phyloP scores from a whole-genome alignment of 75 land plant species.

The Isoetes taiwanensis region DNA sequence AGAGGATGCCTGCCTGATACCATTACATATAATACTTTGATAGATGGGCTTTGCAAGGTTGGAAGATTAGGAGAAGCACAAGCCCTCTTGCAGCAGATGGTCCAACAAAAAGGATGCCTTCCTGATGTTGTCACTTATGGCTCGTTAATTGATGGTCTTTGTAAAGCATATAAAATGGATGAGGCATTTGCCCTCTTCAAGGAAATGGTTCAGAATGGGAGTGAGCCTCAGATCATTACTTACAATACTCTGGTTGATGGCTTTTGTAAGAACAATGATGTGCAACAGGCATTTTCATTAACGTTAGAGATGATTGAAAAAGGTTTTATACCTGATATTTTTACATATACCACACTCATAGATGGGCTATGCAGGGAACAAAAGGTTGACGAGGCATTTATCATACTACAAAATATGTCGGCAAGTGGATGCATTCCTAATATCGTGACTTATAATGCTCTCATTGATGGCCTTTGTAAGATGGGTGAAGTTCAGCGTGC shows the following conservation, averaged over 20 bases:
- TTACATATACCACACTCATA: neutral
- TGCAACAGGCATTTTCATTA: neutral
- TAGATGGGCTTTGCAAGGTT: constrained; percentile 39
- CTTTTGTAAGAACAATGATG: neutral
- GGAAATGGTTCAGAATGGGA: constrained; percentile 25
- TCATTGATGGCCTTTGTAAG: constrained; percentile 53
- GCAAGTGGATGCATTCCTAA: constrained; percentile 29
- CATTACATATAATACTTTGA: constrained; percentile 48
- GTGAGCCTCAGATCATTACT: constrained; percentile 37
- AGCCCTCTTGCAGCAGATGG: constrained; percentile 37
- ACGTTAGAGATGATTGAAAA: neutral
- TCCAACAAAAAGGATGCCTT: constrained; percentile 19
- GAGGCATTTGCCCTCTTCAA: constrained; percentile 34
- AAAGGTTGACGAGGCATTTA: neutral
- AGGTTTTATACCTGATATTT: neutral
- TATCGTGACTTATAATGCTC: constrained; percentile 51
- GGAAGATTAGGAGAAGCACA: constrained; percentile 33
- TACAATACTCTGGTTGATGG: constrained; percentile 46
- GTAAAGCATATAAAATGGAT: constrained; percentile 25
- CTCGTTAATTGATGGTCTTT: constrained; percentile 43
- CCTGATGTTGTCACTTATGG: constrained; percentile 38
- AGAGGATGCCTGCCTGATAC: constrained; percentile 22
- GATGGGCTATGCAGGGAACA: constrained; percentile 1
- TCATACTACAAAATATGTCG: constrained; percentile 14
- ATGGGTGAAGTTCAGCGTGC: constrained; percentile 38